Conservation (phyloP, 208 protist genomes). For the Trypanosoma platydactyli region DNA sequence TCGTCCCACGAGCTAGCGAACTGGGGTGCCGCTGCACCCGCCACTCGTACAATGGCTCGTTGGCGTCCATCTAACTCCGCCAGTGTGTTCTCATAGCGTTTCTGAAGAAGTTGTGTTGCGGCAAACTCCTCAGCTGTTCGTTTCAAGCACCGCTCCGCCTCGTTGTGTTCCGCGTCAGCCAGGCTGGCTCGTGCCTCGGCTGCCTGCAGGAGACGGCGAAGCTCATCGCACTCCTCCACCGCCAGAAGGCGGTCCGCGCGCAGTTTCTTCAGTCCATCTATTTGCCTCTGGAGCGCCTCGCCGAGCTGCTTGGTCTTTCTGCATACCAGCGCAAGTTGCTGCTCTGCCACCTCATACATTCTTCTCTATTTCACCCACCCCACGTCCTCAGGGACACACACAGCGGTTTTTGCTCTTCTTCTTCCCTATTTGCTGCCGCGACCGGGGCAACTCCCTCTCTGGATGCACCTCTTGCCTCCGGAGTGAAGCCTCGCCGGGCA, state of each 20-base stretch:
- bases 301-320: slow-evolving; percentile 16
- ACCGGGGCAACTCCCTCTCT: background rate
- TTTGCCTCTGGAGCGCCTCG: slow-evolving; percentile 22
- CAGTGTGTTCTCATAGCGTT: slow-evolving; percentile 32
- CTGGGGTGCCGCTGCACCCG: background rate
- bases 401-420: background rate
- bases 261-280: slow-evolving; percentile 18
- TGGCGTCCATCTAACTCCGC: slow-evolving; percentile 36
- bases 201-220: slow-evolving; percentile 5
- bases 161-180: background rate
- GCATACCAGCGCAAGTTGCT: slow-evolving; percentile 34
- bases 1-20: background rate
- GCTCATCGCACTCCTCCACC: background rate
- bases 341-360: slow-evolving; percentile 36
- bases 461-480: background rate
- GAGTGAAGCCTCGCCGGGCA: background rate
- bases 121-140: slow-evolving; percentile 26
- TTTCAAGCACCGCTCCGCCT: slow-evolving; percentile 12
- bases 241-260: background rate
- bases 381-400: background rate
- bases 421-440: background rate
- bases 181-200: slow-evolving; percentile 4
- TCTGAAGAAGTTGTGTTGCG: slow-evolving; percentile 28
- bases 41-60: slow-evolving; percentile 18
- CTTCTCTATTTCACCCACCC: background rate